Base-by-base conservation (phyloP, 2,329 filamentous ascomycete genomes). In the Aspergillus piperis region DNA sequence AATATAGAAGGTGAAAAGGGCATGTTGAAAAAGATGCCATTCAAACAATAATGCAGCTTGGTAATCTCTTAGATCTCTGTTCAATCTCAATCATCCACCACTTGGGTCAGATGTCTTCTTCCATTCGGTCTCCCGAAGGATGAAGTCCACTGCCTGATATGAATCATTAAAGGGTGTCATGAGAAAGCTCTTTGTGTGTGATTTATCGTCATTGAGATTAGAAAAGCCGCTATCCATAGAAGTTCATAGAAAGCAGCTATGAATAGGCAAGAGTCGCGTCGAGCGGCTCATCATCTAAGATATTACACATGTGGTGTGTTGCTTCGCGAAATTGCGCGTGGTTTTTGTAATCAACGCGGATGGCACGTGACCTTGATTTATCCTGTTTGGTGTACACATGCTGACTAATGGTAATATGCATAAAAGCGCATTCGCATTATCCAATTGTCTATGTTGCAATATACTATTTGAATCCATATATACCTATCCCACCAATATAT, bases 31-130 rank as follows among this genome's bases (percentile, higher is more conserved):
- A 27, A 25, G 25, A 25, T n/a, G n/a, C n/a, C n/a, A n/a, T 19
- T 19, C 17, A 19, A 19, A 19, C 17, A 19, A 30, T 11, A 5
- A 10, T 48, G 15, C 2, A 52, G 19, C 54, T 50, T 47, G 27
- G 32, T 42, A 64, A 68, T 76, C 78, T 73, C 78, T 80, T 68
- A 75, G 78, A 80, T 80, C 70, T 80, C 78, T 80, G 78, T 80
- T 80, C 78, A 72, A 11, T 71, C 70, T 78, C 77, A 78, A 71
- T 79, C 78, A 80, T 67, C 58, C 72, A 73, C 68, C 68, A 57
- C 58, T 58, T 62, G 54, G 57, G 57, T 58, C 60, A 49, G 57
- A 67, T 70, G 68, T 72, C 73, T 73, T 72, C 75, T 75, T 77
- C 76, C 75, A 73, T 75, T 71, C 61, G 63, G 55, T 42, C 27